Evolutionary conservation across 805 yeast species (phyloP).

Genomic region (Yarrowia deformans): DNA sequence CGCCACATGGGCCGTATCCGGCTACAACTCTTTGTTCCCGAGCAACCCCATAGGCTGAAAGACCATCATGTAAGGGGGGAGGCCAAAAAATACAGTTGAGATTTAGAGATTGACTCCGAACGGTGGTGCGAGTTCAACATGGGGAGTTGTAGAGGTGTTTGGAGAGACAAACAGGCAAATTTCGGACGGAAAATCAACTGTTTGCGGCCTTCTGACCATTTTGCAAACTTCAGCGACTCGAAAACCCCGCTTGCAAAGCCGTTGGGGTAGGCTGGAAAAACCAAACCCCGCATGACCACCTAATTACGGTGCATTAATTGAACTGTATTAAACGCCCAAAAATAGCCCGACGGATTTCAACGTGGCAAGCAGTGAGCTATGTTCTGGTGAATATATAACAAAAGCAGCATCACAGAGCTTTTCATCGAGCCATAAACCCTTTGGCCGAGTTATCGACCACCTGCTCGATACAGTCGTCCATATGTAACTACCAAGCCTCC

Average conservation of each 20-base stretch:
- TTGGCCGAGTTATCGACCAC: background rate
- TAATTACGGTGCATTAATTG: slow-evolving; percentile 21
- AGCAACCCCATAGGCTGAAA: background rate
- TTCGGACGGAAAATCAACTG: background rate
- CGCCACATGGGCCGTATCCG: background rate
- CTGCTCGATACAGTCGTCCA: background rate
- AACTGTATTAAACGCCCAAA: slow-evolving; percentile 17
- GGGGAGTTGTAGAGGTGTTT: background rate
- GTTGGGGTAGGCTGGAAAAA: background rate
- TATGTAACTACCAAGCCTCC: background rate
- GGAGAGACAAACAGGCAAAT: background rate
- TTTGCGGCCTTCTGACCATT: background rate
- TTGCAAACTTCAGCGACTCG: background rate
- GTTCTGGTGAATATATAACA: background rate
- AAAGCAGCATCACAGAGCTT: background rate
- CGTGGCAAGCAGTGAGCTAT: background rate
- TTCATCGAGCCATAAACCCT: background rate
- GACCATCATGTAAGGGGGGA: slow-evolving; percentile 7
- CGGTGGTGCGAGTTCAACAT: background rate
- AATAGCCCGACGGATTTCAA: background rate
- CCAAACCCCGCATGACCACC: slow-evolving; percentile 7
- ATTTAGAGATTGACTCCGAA: slow-evolving; percentile 3
- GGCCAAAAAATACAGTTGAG: background rate
- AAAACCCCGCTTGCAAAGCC: background rate
- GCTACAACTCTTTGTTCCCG: background rate